Percentiles rank a stretch among this genome's conserved stretches.
These are phyloP conservation scores for Brassica cretica DNA, from an alignment of 345 rosid species.

Conservation along the genomic window DNA sequence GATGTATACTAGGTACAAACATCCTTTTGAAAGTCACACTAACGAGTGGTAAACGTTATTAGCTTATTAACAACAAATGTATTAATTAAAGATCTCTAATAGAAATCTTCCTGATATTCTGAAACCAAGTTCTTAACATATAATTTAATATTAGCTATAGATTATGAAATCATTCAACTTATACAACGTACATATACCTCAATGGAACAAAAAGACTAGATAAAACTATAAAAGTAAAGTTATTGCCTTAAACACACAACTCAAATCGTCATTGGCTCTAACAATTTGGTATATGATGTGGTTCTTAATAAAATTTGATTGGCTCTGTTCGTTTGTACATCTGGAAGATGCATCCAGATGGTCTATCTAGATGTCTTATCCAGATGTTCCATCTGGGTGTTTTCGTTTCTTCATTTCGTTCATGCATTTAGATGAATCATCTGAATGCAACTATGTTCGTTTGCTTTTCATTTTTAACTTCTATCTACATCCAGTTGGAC, in stretches of 20 bases:
- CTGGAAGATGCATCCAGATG: no score
- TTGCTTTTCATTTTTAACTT: no score
- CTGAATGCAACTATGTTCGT: no score
- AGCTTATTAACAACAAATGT: not conserved
- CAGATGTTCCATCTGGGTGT: no score
- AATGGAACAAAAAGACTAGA: not conserved
- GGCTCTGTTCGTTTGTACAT: no score
- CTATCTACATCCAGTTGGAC: no score
- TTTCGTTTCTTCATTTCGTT: no score
- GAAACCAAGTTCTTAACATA: not conserved
- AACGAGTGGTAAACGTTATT: not conserved
- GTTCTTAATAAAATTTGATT: not conserved
- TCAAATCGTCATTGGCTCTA: not conserved
- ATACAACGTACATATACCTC: not conserved
- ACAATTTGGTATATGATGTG: constrained; percentile 7
- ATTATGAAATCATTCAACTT: not conserved
- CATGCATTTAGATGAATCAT: no score
- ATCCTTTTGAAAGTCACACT: constrained; percentile 14
- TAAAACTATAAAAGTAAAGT: not conserved
- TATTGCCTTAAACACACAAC: not conserved
- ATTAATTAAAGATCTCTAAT: not conserved
- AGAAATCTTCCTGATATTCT: not conserved
- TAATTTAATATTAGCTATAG: not conserved
- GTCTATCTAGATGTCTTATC: no score
- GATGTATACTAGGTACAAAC: constrained; percentile 4